Base-by-base conservation (phyloP, 2,329 filamentous ascomycete species). In the Neocucurbitaria cava region DNA sequence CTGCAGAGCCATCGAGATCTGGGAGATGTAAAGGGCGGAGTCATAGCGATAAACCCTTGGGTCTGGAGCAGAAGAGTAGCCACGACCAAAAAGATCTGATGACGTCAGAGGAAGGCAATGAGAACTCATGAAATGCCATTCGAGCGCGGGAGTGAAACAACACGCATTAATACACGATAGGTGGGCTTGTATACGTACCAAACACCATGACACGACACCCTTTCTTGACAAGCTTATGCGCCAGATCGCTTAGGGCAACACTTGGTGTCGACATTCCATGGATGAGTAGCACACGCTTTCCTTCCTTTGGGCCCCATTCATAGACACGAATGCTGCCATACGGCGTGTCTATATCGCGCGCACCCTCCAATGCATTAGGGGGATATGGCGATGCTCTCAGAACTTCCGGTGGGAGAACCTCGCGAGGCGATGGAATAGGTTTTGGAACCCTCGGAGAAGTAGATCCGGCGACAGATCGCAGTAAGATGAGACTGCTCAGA, bases 201-300 rank as follows among this genome's bases (percentile, higher is more conserved):
- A 94, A 92, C 1, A 94, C 77, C 84, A 96, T 88, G 1, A 96
- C 91, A 56, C 91, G 82, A 72, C 85, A 92, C 0, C 90, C 89
- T 51, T 80, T 81, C 8, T 79, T 77, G 0, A 84, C 89, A 46
- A 96, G 80, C 48, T 82, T 83, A 68, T 86, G 81, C 11, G 89
- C 89, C 31, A 95, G 72, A 38, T 84, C 81, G 2, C 86, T 87
- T 17, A 94, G 77, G 0, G 89, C 83, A 42, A 93, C 78, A 57
- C 87, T 87, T 0, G 92, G 91, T 5, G 91, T 95, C 44, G 87
- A 90, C 66, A 95, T 93, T 5, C 92, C 92, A 73, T 94, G 92
- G 15, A 96, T 77, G 21, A 96, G 78, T 11, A 96, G 77, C 1
- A 94, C 86, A 68, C 88, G 92, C 24, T 86, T 82, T 1, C 90